Evolutionary conservation across 2,329 filamentous ascomycete genomes (phyloP).

Genomic region (Fusarium sp.): DNA sequence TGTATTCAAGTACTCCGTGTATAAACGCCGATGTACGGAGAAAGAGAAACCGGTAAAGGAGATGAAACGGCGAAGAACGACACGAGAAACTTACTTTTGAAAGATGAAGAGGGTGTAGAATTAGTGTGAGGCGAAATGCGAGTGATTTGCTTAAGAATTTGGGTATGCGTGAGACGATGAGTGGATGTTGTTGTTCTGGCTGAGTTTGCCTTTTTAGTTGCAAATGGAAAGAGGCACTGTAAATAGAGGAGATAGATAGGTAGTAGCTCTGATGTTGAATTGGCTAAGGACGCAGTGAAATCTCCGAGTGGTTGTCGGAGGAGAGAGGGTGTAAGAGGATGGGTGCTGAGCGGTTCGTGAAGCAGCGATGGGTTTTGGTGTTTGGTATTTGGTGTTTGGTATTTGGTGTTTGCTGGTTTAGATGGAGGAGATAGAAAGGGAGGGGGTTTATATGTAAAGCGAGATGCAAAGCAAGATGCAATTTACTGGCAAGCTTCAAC

Average conservation of each 20-base stretch:
- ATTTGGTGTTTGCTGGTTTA: not conserved
- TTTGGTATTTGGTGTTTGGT: not conserved
- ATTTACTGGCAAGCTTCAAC: conserved; percentile 4
- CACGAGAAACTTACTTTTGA: conserved; percentile 38
- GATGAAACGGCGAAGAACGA: conserved; percentile 9
- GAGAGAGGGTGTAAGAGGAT: conserved; percentile 7
- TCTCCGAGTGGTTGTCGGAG: conserved; percentile 10
- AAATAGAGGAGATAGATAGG: not conserved
- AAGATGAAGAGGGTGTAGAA: conserved; percentile 8
- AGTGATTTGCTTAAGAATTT: conserved; percentile 6
- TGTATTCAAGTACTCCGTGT: conserved; percentile 43
- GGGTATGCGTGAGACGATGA: conserved; percentile 12
- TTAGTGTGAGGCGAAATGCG: conserved; percentile 6
- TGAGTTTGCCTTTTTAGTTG: conserved; percentile 9
- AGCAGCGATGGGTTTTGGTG: not conserved
- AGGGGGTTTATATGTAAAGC: conserved; percentile 1
- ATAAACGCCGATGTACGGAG: conserved; percentile 32
- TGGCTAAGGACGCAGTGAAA: conserved; percentile 1
- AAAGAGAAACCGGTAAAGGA: not conserved
- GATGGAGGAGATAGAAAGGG: not conserved
- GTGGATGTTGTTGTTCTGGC: conserved; percentile 12
- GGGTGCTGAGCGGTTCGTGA: conserved; percentile 1
- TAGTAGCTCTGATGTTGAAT: not conserved
- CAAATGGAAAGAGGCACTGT: conserved; percentile 8
- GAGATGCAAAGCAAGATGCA: conserved; percentile 6